Evolutionary conservation across 352 stramenopile genomes (phyloP).

Genomic region (Globisporangium yorkense): DNA sequence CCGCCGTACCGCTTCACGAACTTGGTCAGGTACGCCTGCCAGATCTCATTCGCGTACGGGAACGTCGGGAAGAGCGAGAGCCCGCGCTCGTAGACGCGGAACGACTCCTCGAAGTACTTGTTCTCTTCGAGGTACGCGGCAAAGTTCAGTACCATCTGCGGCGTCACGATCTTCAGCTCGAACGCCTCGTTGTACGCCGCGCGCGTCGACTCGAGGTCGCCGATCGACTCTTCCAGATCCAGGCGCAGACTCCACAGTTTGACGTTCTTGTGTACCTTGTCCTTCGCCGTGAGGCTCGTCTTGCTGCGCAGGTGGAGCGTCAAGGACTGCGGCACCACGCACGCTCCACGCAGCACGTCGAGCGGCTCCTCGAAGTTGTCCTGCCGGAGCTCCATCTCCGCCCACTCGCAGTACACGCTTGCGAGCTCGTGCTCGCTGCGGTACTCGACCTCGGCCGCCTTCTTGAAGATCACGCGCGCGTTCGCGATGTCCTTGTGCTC

Average conservation of each 20-base stretch:
- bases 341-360: slow-evolving; percentile 78
- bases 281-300: slow-evolving; percentile 39
- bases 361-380: slow-evolving; percentile 95
- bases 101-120: slow-evolving; percentile 96
- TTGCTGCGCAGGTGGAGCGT: slow-evolving; percentile 52
- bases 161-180: slow-evolving; percentile 95
- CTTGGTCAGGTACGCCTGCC: slow-evolving; percentile 92
- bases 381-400: slow-evolving; percentile 95
- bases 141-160: slow-evolving; percentile 97
- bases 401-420: slow-evolving; percentile 91
- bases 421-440: slow-evolving; percentile 91
- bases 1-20: slow-evolving; percentile 96
- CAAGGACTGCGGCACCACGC: slow-evolving; percentile 43
- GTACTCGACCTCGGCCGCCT: slow-evolving; percentile 73
- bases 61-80: slow-evolving; percentile 85
- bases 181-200: slow-evolving; percentile 94
- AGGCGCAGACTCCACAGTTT: slow-evolving; percentile 96
- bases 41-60: slow-evolving; percentile 95
- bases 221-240: slow-evolving; percentile 98
- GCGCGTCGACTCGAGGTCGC: slow-evolving; percentile 92
- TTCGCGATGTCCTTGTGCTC: slow-evolving; percentile 88
- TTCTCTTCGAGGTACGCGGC: slow-evolving; percentile 95
- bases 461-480: slow-evolving; percentile 90
- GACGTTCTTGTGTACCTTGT: slow-evolving; percentile 88
- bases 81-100: slow-evolving; percentile 91